phyloP scores from a whole-genome alignment of 495 filamentous ascomycete genomes.

The Parachaetomium inaequale region DNA sequence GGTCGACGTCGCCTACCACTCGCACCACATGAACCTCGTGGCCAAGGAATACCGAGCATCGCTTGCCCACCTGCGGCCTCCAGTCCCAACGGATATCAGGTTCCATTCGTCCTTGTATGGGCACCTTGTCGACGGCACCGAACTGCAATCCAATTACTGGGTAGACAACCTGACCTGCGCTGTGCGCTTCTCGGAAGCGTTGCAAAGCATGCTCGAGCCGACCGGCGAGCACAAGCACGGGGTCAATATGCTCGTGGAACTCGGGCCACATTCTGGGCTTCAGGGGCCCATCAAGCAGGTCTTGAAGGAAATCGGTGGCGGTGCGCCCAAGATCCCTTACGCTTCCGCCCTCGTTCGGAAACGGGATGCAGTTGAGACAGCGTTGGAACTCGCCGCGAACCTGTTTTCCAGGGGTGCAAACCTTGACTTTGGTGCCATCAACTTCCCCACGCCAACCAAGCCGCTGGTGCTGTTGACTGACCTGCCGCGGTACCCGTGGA shows the following conservation, averaged over 20 bases:
- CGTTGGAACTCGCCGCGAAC: slow-evolving; percentile 43
- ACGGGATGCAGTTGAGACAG: slow-evolving; percentile 42
- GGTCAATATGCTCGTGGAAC: slow-evolving; percentile 52
- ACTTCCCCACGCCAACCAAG: slow-evolving; percentile 39
- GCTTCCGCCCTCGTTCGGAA: slow-evolving; percentile 34
- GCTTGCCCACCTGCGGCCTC: slow-evolving; percentile 32
- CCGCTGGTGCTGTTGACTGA: slow-evolving; percentile 38
- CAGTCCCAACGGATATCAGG: slow-evolving; percentile 33
- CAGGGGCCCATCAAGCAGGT: slow-evolving; percentile 56
- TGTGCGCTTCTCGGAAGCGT: slow-evolving; percentile 39
- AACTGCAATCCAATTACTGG: slow-evolving; percentile 44
- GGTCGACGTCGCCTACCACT: slow-evolving; percentile 63
- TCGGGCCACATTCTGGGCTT: slow-evolving; percentile 61
- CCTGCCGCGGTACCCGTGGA: slow-evolving; percentile 51
- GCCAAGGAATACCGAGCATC: slow-evolving; percentile 37
- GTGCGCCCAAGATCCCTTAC: slow-evolving; percentile 37
- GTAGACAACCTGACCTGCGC: slow-evolving; percentile 43
- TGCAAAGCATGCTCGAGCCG: slow-evolving; percentile 38
- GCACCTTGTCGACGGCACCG: slow-evolving; percentile 29
- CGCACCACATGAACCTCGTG: slow-evolving; percentile 56
- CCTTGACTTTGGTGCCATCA: slow-evolving; percentile 39
- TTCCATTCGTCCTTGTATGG: slow-evolving; percentile 42
- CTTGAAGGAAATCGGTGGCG: slow-evolving; percentile 37
- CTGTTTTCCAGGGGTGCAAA: slow-evolving; percentile 46
- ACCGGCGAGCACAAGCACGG: slow-evolving; percentile 36